Evolutionary conservation across 2,329 filamentous ascomycete species (phyloP), one percentile per base, ranked within the genome.

Genomic region (Beauveria rudraprayagi): DNA sequence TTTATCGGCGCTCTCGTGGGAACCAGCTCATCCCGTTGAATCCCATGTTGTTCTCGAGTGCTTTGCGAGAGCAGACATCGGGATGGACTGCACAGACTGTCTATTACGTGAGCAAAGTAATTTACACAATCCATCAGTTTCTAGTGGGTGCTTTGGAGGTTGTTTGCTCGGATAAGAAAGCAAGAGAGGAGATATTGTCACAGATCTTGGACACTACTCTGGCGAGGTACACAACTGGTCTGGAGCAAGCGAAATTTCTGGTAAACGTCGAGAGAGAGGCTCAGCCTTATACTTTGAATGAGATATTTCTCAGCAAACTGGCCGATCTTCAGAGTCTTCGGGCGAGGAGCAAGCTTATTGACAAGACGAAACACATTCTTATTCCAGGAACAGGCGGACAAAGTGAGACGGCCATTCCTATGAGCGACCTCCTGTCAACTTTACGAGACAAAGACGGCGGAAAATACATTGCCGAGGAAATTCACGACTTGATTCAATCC

Each of bases 261-360:
- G 65, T 70, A 1, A 37, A 62, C 1, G 63, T 72, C 5, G 72
- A 74, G 56, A 67, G 67, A 4, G 59, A 67, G 17, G 56, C 64
- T 43, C 64, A 67, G 11, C 68, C 71, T 1, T 73, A 69, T 54
- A 74, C 72, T 2, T 66, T 73, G 0, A 71, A 70, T 54, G 11
- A 51, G 17, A 26, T 64, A 7, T 72, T 72, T 56, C 67, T 59
- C 54, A 56, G 64, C 28, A 56, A 48, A 4, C 61, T 67, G 0
- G 63, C 67, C 5, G 10, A n/a, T 0, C 47, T 56, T 5, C 60
- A 56, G 34, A 22, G 19, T 22, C 19, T 22, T 22, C 19, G 19
- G 19, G 19, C 19, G 19, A 22, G 19, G 19, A 22, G 19, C 19
- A 22, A 22, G 19, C 19, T 22, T 22, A 2, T 22, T 22, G 19